Percentiles rank a stretch among this genome's conserved stretches.
Conservation (phyloP, 306 rosid species). For the Medicago ruthenica region DNA sequence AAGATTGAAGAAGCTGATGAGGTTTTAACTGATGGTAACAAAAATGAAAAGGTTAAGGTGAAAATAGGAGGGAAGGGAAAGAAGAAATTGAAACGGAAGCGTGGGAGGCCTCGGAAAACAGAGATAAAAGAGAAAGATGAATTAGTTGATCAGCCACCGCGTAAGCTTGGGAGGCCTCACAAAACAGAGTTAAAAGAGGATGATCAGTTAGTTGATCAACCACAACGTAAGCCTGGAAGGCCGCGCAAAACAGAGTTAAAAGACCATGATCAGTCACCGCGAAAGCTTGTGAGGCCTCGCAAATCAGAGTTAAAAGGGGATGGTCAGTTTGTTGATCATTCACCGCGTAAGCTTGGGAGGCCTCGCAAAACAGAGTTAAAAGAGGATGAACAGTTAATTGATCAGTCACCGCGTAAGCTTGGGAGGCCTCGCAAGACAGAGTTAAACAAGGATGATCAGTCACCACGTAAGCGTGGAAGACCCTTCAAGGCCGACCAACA, state of each 20-base stretch:
- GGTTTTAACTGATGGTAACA: conserved; percentile 22
- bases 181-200: conserved; percentile 18
- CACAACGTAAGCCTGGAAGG: conserved; percentile 54
- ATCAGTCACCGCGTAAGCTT: conserved; percentile 45
- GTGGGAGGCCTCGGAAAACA: conserved; percentile 52
- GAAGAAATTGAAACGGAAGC: conserved; percentile 50
- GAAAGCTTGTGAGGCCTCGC: conserved; percentile 61
- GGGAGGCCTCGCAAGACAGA: conserved; percentile 51
- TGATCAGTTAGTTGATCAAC: conserved; percentile 27
- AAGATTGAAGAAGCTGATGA: conserved; percentile 47
- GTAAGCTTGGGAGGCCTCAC: conserved; percentile 59
- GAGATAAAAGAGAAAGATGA: conserved; percentile 18
- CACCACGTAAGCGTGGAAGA: conserved; percentile 58
- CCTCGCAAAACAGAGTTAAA: conserved; percentile 37
- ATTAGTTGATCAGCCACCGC: conserved; percentile 30
- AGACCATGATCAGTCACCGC: conserved; percentile 26
- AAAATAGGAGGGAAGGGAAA: conserved; percentile 39
- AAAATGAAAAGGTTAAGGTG: conserved; percentile 21
- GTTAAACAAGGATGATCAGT: conserved; percentile 13
- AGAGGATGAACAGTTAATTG: conserved; percentile 18
- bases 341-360: conserved; percentile 49
- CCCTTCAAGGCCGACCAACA: conserved; percentile 43
- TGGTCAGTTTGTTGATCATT: conserved; percentile 25
- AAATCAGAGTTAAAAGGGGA: conserved; percentile 12
- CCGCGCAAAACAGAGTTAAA: conserved; percentile 34